These are phyloP conservation scores for Cytospora schulzeri DNA, from an alignment of 2,329 filamentous ascomycete genomes.

Conservation along the genomic window DNA sequence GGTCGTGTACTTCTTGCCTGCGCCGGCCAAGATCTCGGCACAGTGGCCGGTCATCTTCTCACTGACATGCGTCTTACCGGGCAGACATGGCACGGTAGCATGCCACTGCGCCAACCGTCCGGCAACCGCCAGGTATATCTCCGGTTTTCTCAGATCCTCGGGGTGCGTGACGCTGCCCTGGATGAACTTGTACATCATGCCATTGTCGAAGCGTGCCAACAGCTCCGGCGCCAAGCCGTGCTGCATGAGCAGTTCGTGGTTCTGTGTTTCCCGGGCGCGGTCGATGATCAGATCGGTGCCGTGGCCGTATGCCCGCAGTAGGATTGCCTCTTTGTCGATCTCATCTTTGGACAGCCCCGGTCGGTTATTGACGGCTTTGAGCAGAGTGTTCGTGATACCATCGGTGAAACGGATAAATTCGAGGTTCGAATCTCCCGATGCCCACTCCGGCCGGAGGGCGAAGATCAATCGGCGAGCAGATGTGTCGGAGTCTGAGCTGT, in stretches of 20 bases:
- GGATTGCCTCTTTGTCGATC: conserved; percentile 80
- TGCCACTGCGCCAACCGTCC: conserved; percentile 91
- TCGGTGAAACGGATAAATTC: conserved; percentile 93
- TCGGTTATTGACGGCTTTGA: conserved; percentile 73
- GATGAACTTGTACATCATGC: conserved; percentile 92
- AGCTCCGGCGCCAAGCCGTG: conserved; percentile 82
- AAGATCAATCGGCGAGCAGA: conserved; percentile 81
- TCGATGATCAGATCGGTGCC: conserved; percentile 96
- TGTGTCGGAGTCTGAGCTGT: conserved; percentile 69
- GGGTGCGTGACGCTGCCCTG: conserved; percentile 78
- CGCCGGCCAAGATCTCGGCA: conserved; percentile 29
- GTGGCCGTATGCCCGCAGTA: conserved; percentile 91
- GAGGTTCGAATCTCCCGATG: conserved; percentile 60
- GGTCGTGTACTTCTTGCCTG: conserved; percentile 38
- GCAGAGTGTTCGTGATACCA: conserved; percentile 93
- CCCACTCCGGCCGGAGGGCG: conserved; percentile 82
- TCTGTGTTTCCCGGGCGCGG: conserved; percentile 77
- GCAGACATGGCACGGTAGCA: conserved; percentile 65
- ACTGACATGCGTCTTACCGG: conserved; percentile 42
- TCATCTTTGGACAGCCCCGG: conserved; percentile 72
- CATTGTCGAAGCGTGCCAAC: conserved; percentile 91
- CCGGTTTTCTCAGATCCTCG: conserved; percentile 73
- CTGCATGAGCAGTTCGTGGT: conserved; percentile 84
- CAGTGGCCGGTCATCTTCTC: conserved; percentile 34
- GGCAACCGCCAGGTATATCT: conserved; percentile 82